These are phyloP conservation scores for Cinnamomum chago DNA, from an alignment of 164 flowering plant species.

Conservation along the genomic window DNA sequence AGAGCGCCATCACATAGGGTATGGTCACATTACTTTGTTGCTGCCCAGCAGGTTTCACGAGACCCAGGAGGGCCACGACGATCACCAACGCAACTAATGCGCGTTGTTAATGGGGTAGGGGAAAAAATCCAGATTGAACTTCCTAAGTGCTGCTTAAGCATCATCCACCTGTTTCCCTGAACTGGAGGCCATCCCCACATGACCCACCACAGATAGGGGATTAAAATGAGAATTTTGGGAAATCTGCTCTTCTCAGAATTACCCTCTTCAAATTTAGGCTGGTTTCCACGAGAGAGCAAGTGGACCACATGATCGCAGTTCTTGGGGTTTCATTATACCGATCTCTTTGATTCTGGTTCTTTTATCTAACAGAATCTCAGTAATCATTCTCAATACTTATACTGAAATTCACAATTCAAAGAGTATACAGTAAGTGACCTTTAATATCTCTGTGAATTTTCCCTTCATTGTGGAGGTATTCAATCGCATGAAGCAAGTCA, in stretches of 20 bases:
- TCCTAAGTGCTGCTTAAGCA: background rate
- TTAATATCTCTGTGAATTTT: conserved; percentile 98
- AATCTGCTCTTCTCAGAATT: background rate
- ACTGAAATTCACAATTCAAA: background rate
- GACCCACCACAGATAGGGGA: background rate
- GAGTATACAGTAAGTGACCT: conserved; percentile 40
- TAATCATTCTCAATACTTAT: background rate
- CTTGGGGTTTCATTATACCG: background rate
- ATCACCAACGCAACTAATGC: background rate
- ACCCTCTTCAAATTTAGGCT: background rate
- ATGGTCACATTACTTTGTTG: background rate
- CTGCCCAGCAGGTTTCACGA: background rate
- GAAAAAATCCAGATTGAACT: background rate
- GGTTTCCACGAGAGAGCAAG: background rate
- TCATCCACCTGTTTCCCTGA: background rate
- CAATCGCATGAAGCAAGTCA: conserved; percentile 94
- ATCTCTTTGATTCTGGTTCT: too few species aligned
- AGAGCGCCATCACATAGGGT: background rate
- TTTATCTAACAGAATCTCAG: background rate
- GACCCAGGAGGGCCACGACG: background rate
- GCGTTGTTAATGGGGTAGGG: background rate
- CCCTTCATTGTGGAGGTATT: conserved; percentile 92
- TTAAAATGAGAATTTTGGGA: background rate
- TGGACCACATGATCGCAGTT: background rate
- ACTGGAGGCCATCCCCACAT: background rate